Percentiles rank a stretch among this genome's conserved stretches.
Evolutionary conservation across 148 eudicot species (phyloP).

Genomic region (Rhododendron griersonianum): DNA sequence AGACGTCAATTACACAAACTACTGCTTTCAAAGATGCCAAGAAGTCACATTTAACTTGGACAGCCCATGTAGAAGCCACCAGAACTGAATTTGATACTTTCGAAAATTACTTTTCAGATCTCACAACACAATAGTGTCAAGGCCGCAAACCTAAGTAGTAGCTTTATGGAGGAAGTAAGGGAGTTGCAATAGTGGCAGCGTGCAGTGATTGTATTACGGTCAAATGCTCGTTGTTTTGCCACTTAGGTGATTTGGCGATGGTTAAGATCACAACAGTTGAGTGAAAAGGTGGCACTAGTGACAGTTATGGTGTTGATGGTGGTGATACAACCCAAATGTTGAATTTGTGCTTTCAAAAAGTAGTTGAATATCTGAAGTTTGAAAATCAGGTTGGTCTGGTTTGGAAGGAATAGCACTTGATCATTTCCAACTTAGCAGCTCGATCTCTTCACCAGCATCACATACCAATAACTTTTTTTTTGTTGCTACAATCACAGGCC

Average conservation of each 20-base stretch:
- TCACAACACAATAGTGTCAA: neutral
- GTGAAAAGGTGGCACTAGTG: neutral
- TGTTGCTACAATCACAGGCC: neutral
- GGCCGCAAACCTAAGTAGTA: neutral
- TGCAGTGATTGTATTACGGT: neutral
- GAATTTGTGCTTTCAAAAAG: neutral
- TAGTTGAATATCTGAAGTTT: neutral
- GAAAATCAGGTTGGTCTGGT: neutral
- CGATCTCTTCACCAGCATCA: neutral
- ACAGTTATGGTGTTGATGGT: neutral
- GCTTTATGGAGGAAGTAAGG: neutral
- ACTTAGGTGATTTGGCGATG: neutral
- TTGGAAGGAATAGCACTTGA: neutral
- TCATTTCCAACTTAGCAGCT: neutral
- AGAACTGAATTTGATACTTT: neutral
- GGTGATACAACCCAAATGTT: neutral
- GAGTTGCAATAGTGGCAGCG: neutral
- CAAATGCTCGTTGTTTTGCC: neutral
- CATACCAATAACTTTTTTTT: neutral
- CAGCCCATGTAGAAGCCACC: neutral
- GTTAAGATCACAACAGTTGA: neutral
- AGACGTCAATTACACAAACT: neutral
- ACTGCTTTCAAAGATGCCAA: neutral
- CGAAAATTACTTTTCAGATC: neutral
- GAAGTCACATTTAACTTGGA: neutral